Conservation (phyloP, 768 basidiomycete species). For the Saitozyma sp. region DNA sequence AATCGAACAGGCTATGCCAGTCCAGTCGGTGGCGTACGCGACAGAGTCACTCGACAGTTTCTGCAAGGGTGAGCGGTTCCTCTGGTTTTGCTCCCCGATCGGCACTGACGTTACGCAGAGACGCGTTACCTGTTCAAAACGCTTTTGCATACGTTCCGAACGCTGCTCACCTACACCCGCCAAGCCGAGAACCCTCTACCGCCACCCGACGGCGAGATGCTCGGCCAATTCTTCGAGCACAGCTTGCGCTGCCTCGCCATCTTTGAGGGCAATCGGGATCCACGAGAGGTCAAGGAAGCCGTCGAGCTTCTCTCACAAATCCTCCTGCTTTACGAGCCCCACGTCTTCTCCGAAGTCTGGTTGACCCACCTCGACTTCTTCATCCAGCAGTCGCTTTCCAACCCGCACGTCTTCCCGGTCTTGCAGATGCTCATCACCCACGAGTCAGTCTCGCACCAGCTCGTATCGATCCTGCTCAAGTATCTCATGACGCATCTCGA, state of each 20-base stretch:
- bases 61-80: constrained; percentile 64
- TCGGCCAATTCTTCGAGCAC: constrained; percentile 83
- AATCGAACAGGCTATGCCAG: constrained; percentile 83
- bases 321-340: constrained; percentile 77
- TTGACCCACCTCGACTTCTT: constrained; percentile 88
- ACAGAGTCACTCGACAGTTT: constrained; percentile 76
- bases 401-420: constrained; percentile 76
- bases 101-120: constrained; percentile 58
- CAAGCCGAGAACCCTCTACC: constrained; percentile 67
- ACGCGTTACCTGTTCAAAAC: constrained; percentile 82
- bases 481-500: constrained; percentile 81
- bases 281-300: constrained; percentile 69
- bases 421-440: constrained; percentile 79
- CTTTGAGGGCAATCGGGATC: constrained; percentile 59
- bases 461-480: constrained; percentile 83
- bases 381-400: constrained; percentile 73
- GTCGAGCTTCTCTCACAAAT: constrained; percentile 78
- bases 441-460: constrained; percentile 71
- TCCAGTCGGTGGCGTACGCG: constrained; percentile 73
- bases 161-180: constrained; percentile 71
- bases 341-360: constrained; percentile 96
- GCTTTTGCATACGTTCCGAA: constrained; percentile 82
- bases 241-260: constrained; percentile 80
- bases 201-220: constrained; percentile 77
- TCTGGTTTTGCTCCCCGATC: neutral